Evolutionary conservation across 164 flowering plant genomes (phyloP).

Genomic region (Warburgia ugandensis): DNA sequence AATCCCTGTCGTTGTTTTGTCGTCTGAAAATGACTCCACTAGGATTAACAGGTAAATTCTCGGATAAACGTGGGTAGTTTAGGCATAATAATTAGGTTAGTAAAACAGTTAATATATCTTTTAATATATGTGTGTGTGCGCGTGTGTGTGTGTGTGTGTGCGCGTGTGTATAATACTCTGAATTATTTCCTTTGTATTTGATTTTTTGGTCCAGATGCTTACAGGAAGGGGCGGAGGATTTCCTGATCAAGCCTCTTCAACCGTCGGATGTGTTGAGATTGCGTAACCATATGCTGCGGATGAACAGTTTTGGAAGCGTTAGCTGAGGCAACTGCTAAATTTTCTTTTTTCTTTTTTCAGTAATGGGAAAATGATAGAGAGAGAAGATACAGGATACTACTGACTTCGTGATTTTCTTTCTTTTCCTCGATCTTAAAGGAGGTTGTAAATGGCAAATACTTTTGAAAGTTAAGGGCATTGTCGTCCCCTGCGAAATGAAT

Average conservation of each 20-base stretch:
- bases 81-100: background rate
- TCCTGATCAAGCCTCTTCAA: conserved; percentile 62
- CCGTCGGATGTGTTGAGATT: conserved; percentile 49
- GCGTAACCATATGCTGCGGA: conserved; percentile 23
- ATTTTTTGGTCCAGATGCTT: conserved; percentile 45
- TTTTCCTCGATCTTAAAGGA: no score
- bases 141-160: background rate
- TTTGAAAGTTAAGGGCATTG: no score
- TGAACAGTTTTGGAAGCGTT: conserved; percentile 1
- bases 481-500: no score
- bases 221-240: conserved; percentile 73
- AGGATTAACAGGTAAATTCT: conserved; percentile 46
- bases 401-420: no score
- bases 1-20: conserved; percentile 68
- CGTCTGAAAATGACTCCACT: conserved; percentile 69
- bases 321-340: background rate
- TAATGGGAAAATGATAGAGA: no score
- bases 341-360: background rate
- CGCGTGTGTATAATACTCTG: background rate
- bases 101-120: background rate
- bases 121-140: no score
- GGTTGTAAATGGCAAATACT: no score
- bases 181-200: background rate
- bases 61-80: background rate
- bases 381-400: no score